Evolutionary conservation across 129 eudicot genomes (phyloP), one percentile per base, ranked within the genome.

Genomic region (Lonicera japonica): DNA sequence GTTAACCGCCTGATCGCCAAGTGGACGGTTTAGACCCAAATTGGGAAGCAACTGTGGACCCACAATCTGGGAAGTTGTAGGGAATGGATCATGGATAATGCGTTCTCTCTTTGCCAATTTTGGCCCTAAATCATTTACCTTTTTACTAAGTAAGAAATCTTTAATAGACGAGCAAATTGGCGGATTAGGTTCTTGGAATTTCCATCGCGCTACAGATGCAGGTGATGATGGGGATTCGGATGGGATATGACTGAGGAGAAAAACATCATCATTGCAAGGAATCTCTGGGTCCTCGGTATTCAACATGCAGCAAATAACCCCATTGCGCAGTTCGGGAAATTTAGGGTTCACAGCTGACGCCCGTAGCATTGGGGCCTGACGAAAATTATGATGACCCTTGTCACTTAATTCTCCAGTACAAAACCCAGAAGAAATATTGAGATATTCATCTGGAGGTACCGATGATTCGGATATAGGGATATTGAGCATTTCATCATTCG

Each of bases 261-360:
- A 75, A 70, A 82, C 84, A 54, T 86, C 85, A 64, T 90, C 97
- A 56, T 90, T 90, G 76, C 72, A 65, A 16, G 97, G 97, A 63
- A 86, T 73, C 12, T 83, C 94, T 0, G 77, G 81, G 73, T 90
- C 95, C 67, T 77, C 90, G 1, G 87, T 79, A 73, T 84, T 90
- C 57, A 90, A 73, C 16, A 64, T 21, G 77, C 97, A 90, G 54
- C 79, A 72, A 18, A 79, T 81, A 65, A 61, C 69, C 63, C 83
- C 81, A 38, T 72, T 58, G 8, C 61, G 57, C 9, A 61, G 17
- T 67, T 74, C 73, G 29, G 72, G 81, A 54, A 62, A 63, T 45
- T 72, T 56, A 57, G 58, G 57, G 25, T 67, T 63, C 43, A 73
- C 50, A 63, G 29, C 18, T 16, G 77, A 46, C 25, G 65, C 17